A percentile compares a stretch with the other conserved stretches of the same genome.
Conservation (phyloP, 2,329 filamentous ascomycete species). For the Dactylellina parvicollis region DNA sequence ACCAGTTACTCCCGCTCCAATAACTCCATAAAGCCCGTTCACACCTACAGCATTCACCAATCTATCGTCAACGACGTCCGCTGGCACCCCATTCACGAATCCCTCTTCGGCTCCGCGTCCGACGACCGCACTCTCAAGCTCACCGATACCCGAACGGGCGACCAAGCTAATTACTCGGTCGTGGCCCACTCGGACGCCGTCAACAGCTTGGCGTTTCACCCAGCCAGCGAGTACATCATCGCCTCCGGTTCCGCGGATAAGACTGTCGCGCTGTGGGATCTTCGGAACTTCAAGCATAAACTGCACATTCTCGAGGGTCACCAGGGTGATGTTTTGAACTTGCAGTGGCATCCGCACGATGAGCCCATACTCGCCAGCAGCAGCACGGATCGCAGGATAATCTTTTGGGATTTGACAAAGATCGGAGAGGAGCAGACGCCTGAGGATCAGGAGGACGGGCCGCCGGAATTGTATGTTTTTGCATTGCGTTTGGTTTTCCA, state of each 20-base stretch:
- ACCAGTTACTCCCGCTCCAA: slow-evolving; percentile 76
- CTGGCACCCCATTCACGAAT: slow-evolving; percentile 85
- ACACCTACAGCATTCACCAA: slow-evolving; percentile 81
- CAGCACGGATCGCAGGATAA: slow-evolving; percentile 89
- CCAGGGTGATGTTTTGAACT: slow-evolving; percentile 85
- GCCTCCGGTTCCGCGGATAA: slow-evolving; percentile 96
- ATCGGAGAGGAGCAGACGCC: slow-evolving; percentile 94
- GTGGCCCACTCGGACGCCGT: slow-evolving; percentile 87
- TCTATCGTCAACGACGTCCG: slow-evolving; percentile 97
- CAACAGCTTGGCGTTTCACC: slow-evolving; percentile 95
- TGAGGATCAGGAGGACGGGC: slow-evolving; percentile 93
- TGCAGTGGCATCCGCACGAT: slow-evolving; percentile 94
- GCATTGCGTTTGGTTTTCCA: neutral
- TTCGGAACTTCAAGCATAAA: slow-evolving; percentile 88
- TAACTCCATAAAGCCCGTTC: slow-evolving; percentile 74
- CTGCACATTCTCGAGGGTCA: slow-evolving; percentile 91
- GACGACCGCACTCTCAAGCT: slow-evolving; percentile 95
- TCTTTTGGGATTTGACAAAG: slow-evolving; percentile 94
- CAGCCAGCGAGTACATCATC: slow-evolving; percentile 85
- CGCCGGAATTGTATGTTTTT: slow-evolving; percentile 83
- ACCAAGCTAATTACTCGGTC: slow-evolving; percentile 70
- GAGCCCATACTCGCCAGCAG: slow-evolving; percentile 87
- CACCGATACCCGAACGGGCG: slow-evolving; percentile 79
- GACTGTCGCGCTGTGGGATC: slow-evolving; percentile 93
- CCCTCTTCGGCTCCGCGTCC: slow-evolving; percentile 90